Conservation (phyloP, 371 early-diverging fungal genomes). For the Mucor velutinosus region DNA sequence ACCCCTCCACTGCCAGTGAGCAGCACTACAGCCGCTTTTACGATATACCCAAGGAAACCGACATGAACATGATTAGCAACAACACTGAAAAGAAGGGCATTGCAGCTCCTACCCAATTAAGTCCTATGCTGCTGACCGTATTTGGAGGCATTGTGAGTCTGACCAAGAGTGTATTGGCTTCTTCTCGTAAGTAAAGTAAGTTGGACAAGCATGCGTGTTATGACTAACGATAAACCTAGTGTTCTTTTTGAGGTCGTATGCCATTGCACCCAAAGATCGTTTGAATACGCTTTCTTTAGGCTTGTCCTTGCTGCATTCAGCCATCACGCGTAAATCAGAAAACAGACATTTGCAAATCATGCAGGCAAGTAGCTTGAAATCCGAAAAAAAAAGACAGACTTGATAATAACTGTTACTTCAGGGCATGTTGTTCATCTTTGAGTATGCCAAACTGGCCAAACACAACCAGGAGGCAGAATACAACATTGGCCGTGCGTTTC, state of each 20-base stretch:
- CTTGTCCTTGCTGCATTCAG: constrained; percentile 62
- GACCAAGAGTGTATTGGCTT: constrained; percentile 56
- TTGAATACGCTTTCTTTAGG: constrained; percentile 67
- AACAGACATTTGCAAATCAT: constrained; percentile 72
- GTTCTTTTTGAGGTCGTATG: constrained; percentile 63
- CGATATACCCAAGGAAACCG: constrained; percentile 3
- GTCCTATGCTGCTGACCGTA: constrained; percentile 53
- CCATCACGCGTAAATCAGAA: constrained; percentile 68
- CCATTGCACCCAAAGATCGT: constrained; percentile 63
- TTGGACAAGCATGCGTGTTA: neutral
- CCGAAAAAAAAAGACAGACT: neutral
- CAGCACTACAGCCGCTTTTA: constrained; percentile 22
- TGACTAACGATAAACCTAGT: constrained; percentile 38
- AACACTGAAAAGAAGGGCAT: neutral
- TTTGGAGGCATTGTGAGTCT: constrained; percentile 65
- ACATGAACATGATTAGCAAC: neutral
- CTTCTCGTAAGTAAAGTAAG: constrained; percentile 53
- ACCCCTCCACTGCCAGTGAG: constrained; percentile 17
- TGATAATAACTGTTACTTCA: constrained; percentile 13
- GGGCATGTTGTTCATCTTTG: constrained; percentile 71
- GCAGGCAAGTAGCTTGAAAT: constrained; percentile 38
- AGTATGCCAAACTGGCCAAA: constrained; percentile 61
- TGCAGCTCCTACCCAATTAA: constrained; percentile 12
- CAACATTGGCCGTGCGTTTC: constrained; percentile 87
- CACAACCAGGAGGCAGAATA: constrained; percentile 77